Conservation (phyloP, 2,329 filamentous ascomycete species). For the Beauveria bassiana region DNA sequence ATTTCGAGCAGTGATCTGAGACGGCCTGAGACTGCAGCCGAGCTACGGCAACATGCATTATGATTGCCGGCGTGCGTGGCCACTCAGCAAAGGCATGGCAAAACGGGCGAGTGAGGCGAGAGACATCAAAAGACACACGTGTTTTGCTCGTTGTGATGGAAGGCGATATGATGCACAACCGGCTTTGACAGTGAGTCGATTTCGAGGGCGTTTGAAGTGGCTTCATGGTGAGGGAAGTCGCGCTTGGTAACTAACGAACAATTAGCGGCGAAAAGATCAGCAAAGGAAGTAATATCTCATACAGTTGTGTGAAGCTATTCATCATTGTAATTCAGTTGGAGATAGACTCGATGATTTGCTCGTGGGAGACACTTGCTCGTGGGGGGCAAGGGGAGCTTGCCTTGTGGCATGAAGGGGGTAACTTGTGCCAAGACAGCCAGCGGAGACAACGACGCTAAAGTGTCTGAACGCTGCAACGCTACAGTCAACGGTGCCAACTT, state of each 20-base stretch:
- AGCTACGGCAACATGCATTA: background rate
- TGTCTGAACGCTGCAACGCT: background rate
- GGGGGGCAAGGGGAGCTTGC: background rate
- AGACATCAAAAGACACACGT: background rate
- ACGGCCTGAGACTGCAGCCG: slow-evolving; percentile 17
- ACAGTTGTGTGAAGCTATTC: no score
- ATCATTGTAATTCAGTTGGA: background rate
- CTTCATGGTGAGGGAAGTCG: background rate
- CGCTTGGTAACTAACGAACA: background rate
- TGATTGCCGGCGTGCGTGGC: background rate
- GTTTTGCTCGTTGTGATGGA: background rate
- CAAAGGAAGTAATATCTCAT: background rate
- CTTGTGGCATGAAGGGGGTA: background rate
- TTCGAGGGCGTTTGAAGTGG: background rate
- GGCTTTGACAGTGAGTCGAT: background rate
- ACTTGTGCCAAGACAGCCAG: background rate
- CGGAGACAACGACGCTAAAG: slow-evolving; percentile 2
- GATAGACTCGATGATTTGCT: background rate
- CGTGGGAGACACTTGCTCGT: background rate
- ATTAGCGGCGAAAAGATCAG: background rate
- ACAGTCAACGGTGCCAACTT: no score
- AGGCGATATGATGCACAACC: background rate
- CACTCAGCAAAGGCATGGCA: background rate
- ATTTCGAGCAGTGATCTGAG: slow-evolving; percentile 18
- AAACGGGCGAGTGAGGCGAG: background rate